These are phyloP conservation scores for Coemansia sp. DNA, from an alignment of 192 early-diverging fungal species.

Conservation along the genomic window DNA sequence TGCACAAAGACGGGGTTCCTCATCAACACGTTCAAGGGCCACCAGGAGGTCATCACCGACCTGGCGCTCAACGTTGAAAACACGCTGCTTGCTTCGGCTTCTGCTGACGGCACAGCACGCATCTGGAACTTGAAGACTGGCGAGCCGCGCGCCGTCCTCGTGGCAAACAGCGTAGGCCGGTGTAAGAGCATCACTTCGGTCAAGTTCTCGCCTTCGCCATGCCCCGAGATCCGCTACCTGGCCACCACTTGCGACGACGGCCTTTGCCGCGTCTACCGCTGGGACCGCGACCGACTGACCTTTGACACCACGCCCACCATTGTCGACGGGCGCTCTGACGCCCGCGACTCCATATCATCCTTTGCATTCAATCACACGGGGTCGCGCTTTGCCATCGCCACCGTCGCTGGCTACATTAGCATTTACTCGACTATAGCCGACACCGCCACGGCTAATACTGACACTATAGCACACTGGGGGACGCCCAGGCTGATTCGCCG, in stretches of 20 bases:
- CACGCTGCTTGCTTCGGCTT: conserved; percentile 75
- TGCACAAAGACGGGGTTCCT: conserved; percentile 74
- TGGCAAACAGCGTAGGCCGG: conserved; percentile 39
- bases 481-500: conserved; percentile 58
- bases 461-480: conserved; percentile 15
- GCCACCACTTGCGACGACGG: conserved; percentile 74
- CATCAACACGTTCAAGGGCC: conserved; percentile 81
- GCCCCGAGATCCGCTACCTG: conserved; percentile 64
- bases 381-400: conserved; percentile 76
- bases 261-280: conserved; percentile 70
- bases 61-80: conserved; percentile 77
- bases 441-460: not conserved
- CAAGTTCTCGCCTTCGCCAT: conserved; percentile 75
- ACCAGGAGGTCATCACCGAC: conserved; percentile 72
- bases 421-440: conserved; percentile 70
- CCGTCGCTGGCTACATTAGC: conserved; percentile 73
- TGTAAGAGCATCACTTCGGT: conserved; percentile 65
- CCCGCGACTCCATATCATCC: conserved; percentile 57
- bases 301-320: conserved; percentile 57
- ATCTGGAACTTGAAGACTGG: conserved; percentile 77
- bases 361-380: conserved; percentile 78
- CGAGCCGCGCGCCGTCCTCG: conserved; percentile 64
- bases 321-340: conserved; percentile 55
- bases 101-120: conserved; percentile 71
- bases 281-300: conserved; percentile 59